A percentile compares a stretch with the other conserved stretches of the same genome.
Conservation (phyloP, 306 rosid genomes). For the Mucuna pruriens region DNA sequence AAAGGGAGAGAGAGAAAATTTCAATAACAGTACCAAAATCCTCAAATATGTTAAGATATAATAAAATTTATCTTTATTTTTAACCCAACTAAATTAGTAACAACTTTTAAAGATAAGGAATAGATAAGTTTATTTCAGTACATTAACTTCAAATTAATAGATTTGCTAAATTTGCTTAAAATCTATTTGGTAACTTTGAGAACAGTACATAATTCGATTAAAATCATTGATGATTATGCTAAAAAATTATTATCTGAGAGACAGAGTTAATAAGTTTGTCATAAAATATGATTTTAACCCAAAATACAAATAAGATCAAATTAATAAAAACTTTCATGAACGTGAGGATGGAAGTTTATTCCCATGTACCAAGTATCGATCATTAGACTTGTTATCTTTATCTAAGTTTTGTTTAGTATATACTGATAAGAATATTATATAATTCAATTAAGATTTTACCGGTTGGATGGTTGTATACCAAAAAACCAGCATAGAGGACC, state of each 20-base stretch:
- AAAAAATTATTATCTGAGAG: background rate
- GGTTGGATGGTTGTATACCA: too few relatives aligned
- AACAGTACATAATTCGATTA: background rate
- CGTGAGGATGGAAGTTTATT: background rate
- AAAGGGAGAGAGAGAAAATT: background rate
- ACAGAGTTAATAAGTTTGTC: background rate
- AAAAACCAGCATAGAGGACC: too few relatives aligned
- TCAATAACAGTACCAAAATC: too few relatives aligned
- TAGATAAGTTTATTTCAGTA: background rate
- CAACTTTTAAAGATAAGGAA: background rate
- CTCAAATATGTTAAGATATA: background rate
- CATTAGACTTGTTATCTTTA: background rate
- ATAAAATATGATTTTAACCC: background rate
- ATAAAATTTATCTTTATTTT: too few relatives aligned
- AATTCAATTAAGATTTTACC: too few relatives aligned
- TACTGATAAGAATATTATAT: too few relatives aligned
- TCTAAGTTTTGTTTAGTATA: too few relatives aligned
- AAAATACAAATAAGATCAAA: too few relatives aligned
- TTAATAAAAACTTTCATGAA: too few relatives aligned
- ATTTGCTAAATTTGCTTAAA: background rate
- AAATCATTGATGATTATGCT: background rate
- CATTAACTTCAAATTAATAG: background rate
- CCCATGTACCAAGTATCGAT: background rate
- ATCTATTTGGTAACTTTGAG: background rate
- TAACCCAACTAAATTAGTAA: background rate